Evolutionary conservation across 495 filamentous ascomycete species (phyloP).

Genomic region (Neurospora sp.): DNA sequence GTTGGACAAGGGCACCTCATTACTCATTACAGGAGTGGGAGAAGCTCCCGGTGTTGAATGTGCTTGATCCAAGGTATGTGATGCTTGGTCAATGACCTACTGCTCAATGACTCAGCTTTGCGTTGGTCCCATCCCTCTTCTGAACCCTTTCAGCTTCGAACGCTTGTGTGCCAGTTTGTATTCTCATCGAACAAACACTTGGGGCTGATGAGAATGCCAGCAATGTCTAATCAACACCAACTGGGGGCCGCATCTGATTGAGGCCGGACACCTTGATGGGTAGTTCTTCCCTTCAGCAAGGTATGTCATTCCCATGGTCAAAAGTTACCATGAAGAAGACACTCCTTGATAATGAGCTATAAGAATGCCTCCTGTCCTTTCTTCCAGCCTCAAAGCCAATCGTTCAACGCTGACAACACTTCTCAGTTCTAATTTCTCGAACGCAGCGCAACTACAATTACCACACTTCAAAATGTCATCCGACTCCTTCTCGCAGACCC

Average conservation of each 20-base stretch:
- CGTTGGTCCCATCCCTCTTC: not conserved
- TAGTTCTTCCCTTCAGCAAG: not conserved
- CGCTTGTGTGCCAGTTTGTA: not conserved
- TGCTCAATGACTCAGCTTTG: not conserved
- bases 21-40: not conserved
- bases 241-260: not conserved
- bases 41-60: not conserved
- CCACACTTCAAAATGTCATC: not conserved
- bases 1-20: not conserved
- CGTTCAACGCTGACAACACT: not conserved
- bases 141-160: not conserved
- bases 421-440: not conserved
- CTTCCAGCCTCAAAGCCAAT: not conserved
- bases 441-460: not conserved
- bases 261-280: not conserved
- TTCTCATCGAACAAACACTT: not conserved
- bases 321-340: not conserved
- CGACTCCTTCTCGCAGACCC: not conserved
- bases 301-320: not conserved
- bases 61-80: not conserved
- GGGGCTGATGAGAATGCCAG: not conserved
- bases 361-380: not conserved
- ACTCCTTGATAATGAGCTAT: not conserved
- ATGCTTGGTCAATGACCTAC: not conserved
- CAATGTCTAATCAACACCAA: not conserved